These are phyloP conservation scores for Leishmania tarentolae DNA, from an alignment of 208 protist genomes.

Conservation along the genomic window DNA sequence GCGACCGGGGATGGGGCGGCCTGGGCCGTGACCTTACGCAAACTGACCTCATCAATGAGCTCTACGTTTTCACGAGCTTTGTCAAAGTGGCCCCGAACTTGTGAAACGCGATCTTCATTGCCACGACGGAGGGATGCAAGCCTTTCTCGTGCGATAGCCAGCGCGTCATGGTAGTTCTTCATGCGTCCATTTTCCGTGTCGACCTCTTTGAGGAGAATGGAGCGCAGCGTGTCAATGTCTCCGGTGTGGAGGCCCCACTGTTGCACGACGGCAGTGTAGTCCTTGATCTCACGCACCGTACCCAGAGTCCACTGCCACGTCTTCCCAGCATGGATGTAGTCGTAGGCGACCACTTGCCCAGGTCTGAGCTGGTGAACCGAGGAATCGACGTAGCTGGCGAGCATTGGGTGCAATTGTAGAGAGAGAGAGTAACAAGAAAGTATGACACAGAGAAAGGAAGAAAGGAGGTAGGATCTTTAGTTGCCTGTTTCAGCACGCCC, in stretches of 20 bases:
- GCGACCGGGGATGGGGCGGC: constrained; percentile 52
- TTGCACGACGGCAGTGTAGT: constrained; percentile 45
- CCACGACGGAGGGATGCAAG: constrained; percentile 60
- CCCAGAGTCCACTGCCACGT: constrained; percentile 74
- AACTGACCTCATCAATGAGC: constrained; percentile 50
- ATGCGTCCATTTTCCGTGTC: constrained; percentile 47
- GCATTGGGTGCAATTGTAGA: background rate
- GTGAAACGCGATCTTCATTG: constrained; percentile 66
- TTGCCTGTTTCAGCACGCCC: background rate
- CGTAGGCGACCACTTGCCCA: constrained; percentile 64
- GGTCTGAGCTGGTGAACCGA: constrained; percentile 29
- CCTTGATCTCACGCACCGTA: constrained; percentile 44
- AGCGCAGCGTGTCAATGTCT: constrained; percentile 42
- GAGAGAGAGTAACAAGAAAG: background rate
- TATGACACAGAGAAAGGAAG: background rate
- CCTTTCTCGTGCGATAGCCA: constrained; percentile 46
- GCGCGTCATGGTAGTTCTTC: constrained; percentile 55
- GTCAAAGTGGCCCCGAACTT: constrained; percentile 42
- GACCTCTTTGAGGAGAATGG: constrained; percentile 57
- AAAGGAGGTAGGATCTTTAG: background rate
- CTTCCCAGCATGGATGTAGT: constrained; percentile 53
- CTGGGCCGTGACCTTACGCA: constrained; percentile 59
- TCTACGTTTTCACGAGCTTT: constrained; percentile 31
- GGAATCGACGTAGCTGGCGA: constrained; percentile 29
- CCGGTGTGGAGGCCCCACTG: constrained; percentile 64